Evolutionary conservation across 305 asterid species (phyloP), one percentile per base, ranked within the genome.

Genomic region (Rubia peregrina): DNA sequence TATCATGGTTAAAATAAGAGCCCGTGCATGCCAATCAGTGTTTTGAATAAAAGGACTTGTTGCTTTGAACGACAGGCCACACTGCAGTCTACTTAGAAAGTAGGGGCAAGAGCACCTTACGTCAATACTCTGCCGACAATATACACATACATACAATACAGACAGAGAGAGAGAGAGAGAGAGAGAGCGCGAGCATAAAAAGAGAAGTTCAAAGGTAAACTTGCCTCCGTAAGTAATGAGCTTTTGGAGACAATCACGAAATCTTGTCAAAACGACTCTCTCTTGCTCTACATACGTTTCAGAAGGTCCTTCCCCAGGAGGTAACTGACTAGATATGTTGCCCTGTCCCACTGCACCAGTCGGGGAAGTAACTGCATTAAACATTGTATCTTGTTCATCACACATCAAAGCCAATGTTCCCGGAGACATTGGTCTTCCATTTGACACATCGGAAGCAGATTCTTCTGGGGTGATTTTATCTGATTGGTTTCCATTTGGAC

Each of bases 391-490:
- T 77, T 83, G 86, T 78, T 94, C 99, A 21, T 94, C 97, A 51
- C 99, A 94, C 97, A 94, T 88, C 73, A 94, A 84, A 65, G 99
- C 99, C 81, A 91, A 83, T 22, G 98, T 94, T 74, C 96, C 91
- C 14, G 98, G 99, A 67, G 99, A 94, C 93, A 86, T 85, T 51
- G 97, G 95, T 80, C 91, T 83, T 81, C 85, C 82, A 82, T 81
- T 89, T 49, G 95, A 80, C 69, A 79, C 73, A 71, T 84, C 95
- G 26, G 85, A 84, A 85, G 81, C 74, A 72, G 88, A 81, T 61
- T 82, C 88, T 56, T 85, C 90, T 16, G 76, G 42, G 73, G 77
- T 75, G 67, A 77, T 61, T 79, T 86, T 90, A 72, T 80, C 90
- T 55, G 74, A 70, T 76, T 76, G 85, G 73, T 76, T 83, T 71